Conservation (phyloP, 768 basidiomycete genomes). For the Megacollybia marginata region DNA sequence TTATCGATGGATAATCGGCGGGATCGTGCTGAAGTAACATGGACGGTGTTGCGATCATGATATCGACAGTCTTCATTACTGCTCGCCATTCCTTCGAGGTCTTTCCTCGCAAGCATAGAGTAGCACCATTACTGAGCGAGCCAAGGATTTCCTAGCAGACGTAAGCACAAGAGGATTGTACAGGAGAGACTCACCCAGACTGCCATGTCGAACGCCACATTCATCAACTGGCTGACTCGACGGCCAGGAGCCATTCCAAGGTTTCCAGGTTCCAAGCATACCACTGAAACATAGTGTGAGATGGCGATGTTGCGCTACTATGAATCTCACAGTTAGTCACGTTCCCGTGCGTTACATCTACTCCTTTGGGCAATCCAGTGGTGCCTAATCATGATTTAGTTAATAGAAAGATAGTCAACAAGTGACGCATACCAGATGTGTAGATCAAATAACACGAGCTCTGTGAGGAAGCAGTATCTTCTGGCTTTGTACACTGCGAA, state of each 20-base stretch:
- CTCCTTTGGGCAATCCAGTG: constrained; percentile 39
- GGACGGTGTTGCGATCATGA: constrained; percentile 39
- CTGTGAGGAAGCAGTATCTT: constrained; percentile 27
- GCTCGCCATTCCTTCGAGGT: constrained; percentile 32
- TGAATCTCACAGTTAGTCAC: constrained; percentile 28
- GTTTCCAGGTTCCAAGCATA: constrained; percentile 43
- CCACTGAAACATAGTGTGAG: constrained; percentile 20
- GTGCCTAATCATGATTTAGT: constrained; percentile 22
- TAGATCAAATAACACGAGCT: constrained; percentile 55
- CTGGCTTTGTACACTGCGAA: constrained; percentile 25
- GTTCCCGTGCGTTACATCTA: constrained; percentile 34
- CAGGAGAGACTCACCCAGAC: constrained; percentile 32
- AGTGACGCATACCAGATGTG: constrained; percentile 40
- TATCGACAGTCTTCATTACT: constrained; percentile 34
- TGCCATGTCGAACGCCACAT: constrained; percentile 62
- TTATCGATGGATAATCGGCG: constrained; percentile 33
- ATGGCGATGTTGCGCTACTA: not conserved
- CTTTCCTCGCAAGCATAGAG: constrained; percentile 37
- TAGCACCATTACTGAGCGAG: constrained; percentile 35
- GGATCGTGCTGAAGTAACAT: constrained; percentile 34
- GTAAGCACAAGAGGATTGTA: constrained; percentile 8
- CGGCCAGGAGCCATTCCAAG: constrained; percentile 48
- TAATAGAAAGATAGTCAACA: not conserved
- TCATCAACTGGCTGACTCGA: constrained; percentile 52
- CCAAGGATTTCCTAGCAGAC: constrained; percentile 30